These are phyloP conservation scores for Symbiodinium pilosum DNA, from an alignment of 73 alveolate genomes.

Conservation along the genomic window DNA sequence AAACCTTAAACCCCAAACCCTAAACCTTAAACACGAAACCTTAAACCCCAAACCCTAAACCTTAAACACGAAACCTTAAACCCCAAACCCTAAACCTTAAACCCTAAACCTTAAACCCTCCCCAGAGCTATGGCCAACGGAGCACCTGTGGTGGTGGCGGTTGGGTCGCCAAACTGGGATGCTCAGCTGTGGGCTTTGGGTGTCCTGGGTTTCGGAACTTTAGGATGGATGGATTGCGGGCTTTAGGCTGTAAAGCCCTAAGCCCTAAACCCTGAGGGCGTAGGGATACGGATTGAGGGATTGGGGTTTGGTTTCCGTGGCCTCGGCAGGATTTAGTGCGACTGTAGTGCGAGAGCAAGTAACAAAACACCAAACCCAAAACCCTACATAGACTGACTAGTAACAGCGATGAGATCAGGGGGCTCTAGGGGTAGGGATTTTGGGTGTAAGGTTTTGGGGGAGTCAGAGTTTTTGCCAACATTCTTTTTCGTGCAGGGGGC, in stretches of 20 bases:
- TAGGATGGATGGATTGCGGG: no score
- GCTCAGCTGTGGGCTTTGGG: not conserved
- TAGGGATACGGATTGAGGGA: no score
- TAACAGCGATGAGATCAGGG: not conserved
- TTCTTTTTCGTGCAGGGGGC: no score
- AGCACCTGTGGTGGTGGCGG: slow-evolving; percentile 19
- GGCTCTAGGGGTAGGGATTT: not conserved
- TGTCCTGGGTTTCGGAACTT: no score
- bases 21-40: not conserved
- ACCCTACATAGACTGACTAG: not conserved
- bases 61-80: not conserved
- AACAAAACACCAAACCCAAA: not conserved
- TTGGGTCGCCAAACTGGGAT: slow-evolving; percentile 85
- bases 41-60: not conserved
- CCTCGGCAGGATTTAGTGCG: no score
- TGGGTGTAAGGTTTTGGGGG: not conserved
- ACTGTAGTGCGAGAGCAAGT: no score
- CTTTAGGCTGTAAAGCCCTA: not conserved
- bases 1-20: not conserved
- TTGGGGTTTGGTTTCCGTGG: no score
- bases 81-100: not conserved
- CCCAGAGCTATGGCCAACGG: slow-evolving; percentile 4
- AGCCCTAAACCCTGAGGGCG: not conserved
- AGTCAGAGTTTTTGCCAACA: not conserved
- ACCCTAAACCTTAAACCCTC: not conserved